Percentiles rank a stretch among this genome's conserved stretches.
phyloP scores from a whole-genome alignment of 2,329 filamentous ascomycete genomes.

The Coniosporium tulheliwenetii region DNA sequence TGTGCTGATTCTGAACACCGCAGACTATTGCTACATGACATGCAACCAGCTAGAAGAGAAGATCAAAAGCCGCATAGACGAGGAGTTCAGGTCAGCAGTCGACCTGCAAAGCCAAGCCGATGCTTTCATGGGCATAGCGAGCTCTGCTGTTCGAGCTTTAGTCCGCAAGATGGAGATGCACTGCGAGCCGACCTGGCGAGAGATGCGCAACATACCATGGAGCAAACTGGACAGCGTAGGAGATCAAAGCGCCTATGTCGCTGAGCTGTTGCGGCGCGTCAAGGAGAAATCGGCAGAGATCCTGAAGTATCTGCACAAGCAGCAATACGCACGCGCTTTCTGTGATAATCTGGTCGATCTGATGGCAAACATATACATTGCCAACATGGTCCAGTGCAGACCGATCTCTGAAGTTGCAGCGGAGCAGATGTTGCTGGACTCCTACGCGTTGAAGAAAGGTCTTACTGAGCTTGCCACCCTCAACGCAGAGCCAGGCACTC shows the following conservation, averaged over 20 bases:
- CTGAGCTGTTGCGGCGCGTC: conserved; percentile 60
- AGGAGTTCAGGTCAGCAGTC: conserved; percentile 56
- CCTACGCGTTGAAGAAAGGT: conserved; percentile 73
- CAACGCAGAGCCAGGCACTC: conserved; percentile 40
- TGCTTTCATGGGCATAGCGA: conserved; percentile 87
- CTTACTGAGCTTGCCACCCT: conserved; percentile 55
- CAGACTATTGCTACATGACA: conserved; percentile 92
- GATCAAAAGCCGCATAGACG: conserved; percentile 79
- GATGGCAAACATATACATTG: conserved; percentile 62
- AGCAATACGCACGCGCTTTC: conserved; percentile 86
- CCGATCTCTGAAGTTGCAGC: conserved; percentile 89
- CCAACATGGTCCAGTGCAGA: conserved; percentile 73
- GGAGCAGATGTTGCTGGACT: conserved; percentile 95
- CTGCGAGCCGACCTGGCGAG: conserved; percentile 78
- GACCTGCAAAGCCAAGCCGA: conserved; percentile 90
- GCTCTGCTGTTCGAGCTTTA: conserved; percentile 67
- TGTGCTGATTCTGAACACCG: conserved; percentile 82
- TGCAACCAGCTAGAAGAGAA: conserved; percentile 89
- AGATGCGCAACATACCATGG: conserved; percentile 96
- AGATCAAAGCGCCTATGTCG: conserved; percentile 85
- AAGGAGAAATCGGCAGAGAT: conserved; percentile 61
- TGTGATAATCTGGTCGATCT: conserved; percentile 92
- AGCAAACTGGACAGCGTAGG: conserved; percentile 82
- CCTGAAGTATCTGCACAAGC: conserved; percentile 65
- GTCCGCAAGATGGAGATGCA: conserved; percentile 71